Evolutionary conservation across 2,329 filamentous ascomycete genomes (phyloP), one percentile per base, ranked within the genome.

Genomic region (Sporothrix curviconia): DNA sequence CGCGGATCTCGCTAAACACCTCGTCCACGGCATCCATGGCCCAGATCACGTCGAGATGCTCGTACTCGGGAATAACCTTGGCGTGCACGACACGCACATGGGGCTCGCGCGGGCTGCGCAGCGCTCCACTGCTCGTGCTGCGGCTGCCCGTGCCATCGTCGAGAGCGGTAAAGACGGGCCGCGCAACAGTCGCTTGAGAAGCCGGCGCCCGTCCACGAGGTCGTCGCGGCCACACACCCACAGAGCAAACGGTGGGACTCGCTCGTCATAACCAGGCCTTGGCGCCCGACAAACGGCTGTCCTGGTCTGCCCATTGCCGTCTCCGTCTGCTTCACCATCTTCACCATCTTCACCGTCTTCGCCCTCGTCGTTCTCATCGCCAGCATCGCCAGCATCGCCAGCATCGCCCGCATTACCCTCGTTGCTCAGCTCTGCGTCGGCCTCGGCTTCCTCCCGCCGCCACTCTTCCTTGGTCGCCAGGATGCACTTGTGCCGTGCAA

Each of bases 11-110:
- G 57, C 76, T 78, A 5, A 92, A 94, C 1, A 96, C 89, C 69
- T 92, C 82, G 49, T 92, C 85, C 15, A 91, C 83, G 0, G 85
- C 84, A 67, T 96, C 91, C 78, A 96, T 90, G 0, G 92, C 91
- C 92, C 92, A 96, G 37, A 97, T 84, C 1, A 96, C 90, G 72
- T 96, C 92, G 4, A 97, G 78, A 71, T 97, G 92, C 73, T 96
- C 92, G 69, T 96, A 95, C 47, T 87, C 89, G 3, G 89, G 84
- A 43, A 96, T 87, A 22, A 95, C 76, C 68, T 90, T 95, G 61
- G 81, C 81, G 71, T 96, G 89, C 4, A 96, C 89, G 5, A 96
- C 74, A 39, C 80, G 76, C 8, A 95, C 90, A 66, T 90, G 78
- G 1, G 92, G 92, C 70, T 97, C 92, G 25, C 89, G 78, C 0